Base-by-base conservation (phyloP, 1,139 yeast genomes). In the Hemisphaericaspora xylanilytica region DNA sequence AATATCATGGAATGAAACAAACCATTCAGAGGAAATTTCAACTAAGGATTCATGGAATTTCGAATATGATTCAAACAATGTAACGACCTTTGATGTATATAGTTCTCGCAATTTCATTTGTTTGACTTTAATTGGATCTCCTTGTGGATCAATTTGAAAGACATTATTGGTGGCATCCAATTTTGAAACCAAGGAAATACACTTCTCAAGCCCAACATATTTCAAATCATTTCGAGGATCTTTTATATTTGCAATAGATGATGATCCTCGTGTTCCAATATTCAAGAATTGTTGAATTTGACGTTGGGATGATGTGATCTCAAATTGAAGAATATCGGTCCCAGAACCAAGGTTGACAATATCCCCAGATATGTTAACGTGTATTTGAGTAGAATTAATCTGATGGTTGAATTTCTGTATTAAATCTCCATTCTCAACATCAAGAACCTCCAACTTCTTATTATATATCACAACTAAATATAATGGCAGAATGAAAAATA, bases 361-460 rank as follows among this genome's bases (percentile, higher is more conserved):
- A n/a, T 48, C 40, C 0, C 47, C 47, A 16, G 35, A 37, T 22
- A 39, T 24, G 20, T 48, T 46, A 2, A 50, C 49, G 9, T 46
- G 52, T 18, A 65, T 54, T 7, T 44, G 48, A 32, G 43, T 53
- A 10, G 66, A 56, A 41, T 49, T 64, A 35, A 56, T 58, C 40
- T 51, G 59, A 55, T 64, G 75, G n/a, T 44, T 48, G 42, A 55
- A 69, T 35, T 46, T 59, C 45, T 78, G 81, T 15, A 77, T 58
- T 4, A 66, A 25, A 16, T 62, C 64, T 0, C 81, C 81, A 26
- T 61, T 64, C 15, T 60, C 63, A 16, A 64, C 51, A 40, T 77
- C 80, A 11, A 72, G 42, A 0, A 80, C 47, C 39, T 76, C 80
- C 1, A 79, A 48, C 35, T 59, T 65, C 40, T 70, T 70, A 29